Evolutionary conservation across 2,329 filamentous ascomycete genomes (phyloP).

Genomic region (Colletotrichum falcatum): DNA sequence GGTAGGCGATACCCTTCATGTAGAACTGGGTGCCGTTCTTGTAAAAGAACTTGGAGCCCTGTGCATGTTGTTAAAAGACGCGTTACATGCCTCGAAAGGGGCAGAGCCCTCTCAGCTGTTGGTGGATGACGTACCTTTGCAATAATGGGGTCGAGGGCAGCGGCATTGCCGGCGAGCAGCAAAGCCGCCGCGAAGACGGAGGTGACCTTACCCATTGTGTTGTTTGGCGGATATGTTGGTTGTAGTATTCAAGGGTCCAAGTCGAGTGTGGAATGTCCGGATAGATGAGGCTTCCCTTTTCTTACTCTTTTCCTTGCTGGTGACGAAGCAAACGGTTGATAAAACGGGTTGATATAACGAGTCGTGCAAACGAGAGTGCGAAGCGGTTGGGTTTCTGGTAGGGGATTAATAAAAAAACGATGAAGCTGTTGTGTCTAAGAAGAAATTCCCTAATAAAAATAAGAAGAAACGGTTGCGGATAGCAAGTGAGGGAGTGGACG

Average conservation of each 20-base stretch:
- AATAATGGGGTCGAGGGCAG: constrained; percentile 68
- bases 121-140: constrained; percentile 70
- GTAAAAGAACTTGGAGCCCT: constrained; percentile 91
- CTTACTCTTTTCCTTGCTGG: neutral
- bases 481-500: constrained; percentile 37
- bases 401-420: constrained; percentile 38
- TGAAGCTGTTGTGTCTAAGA: constrained; percentile 10
- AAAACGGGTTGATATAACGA: constrained; percentile 13
- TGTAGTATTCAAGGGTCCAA: neutral
- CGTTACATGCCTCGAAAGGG: constrained; percentile 12
- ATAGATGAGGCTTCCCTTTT: neutral
- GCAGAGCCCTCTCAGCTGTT: neutral
- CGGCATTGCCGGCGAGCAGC: constrained; percentile 56
- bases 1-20: constrained; percentile 95
- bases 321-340: neutral
- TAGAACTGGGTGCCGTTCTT: constrained; percentile 76
- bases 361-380: constrained; percentile 41
- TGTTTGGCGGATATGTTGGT: neutral
- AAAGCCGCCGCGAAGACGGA: constrained; percentile 53
- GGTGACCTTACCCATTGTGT: constrained; percentile 38
- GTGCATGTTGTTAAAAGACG: constrained; percentile 41
- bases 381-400: constrained; percentile 23
- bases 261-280: no score
- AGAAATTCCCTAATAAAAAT: constrained; percentile 20
- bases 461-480: constrained; percentile 34